phyloP scores from a whole-genome alignment of 2,329 filamentous ascomycete genomes.

The Magnaporthiopsis rhizophila region DNA sequence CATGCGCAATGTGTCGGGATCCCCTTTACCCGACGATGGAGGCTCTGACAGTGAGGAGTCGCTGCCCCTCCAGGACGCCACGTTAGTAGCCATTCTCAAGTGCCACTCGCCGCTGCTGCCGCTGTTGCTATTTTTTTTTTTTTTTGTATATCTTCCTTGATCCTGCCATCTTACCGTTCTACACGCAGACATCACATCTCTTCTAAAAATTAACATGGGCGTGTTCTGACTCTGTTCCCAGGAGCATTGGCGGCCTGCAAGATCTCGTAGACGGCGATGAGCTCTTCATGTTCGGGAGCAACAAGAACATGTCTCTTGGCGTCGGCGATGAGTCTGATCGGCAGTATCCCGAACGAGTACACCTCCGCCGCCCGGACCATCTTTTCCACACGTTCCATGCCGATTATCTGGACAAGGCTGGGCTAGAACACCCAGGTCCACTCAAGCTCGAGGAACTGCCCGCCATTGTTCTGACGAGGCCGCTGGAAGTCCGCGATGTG shows the following conservation, averaged over 20 bases:
- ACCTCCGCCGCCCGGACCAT: constrained; percentile 67
- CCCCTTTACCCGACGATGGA: constrained; percentile 38
- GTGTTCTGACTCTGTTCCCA: constrained; percentile 8
- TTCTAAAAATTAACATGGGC: background rate
- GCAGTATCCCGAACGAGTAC: constrained; percentile 82
- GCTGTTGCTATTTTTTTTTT: too few relatives aligned
- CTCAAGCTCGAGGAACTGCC: constrained; percentile 42
- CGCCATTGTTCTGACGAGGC: constrained; percentile 60
- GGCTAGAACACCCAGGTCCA: constrained; percentile 8
- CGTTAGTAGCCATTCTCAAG: background rate
- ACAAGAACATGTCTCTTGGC: constrained; percentile 87
- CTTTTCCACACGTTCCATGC: constrained; percentile 66
- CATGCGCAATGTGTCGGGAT: constrained; percentile 23
- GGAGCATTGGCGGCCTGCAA: constrained; percentile 13
- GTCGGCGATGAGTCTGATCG: constrained; percentile 94
- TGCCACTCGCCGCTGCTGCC: too few relatives aligned
- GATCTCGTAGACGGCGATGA: constrained; percentile 57
- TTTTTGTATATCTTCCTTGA: too few relatives aligned
- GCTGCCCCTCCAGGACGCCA: background rate
- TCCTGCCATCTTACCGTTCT: too few relatives aligned
- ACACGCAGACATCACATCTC: too few relatives aligned
- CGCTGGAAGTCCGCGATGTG: constrained; percentile 71
- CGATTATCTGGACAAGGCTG: constrained; percentile 50
- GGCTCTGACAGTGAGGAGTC: constrained; percentile 18
- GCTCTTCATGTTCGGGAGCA: constrained; percentile 89